These are phyloP conservation scores for Cyberlindnera xylosilytica DNA, from an alignment of 805 yeast species.

Conservation along the genomic window DNA sequence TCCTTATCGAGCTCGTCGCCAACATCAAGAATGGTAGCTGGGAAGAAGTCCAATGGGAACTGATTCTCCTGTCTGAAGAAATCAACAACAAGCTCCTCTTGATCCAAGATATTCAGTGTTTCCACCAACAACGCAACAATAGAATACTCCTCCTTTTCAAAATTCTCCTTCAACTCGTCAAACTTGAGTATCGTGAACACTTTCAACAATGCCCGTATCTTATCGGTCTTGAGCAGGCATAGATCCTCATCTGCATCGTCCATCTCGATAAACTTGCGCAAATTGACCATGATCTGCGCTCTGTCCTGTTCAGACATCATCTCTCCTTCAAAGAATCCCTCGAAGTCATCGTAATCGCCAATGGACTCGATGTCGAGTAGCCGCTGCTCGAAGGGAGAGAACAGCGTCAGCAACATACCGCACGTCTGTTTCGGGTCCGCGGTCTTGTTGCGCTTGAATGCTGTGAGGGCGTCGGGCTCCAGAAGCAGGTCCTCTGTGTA, in stretches of 20 bases:
- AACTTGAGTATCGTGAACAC: constrained; percentile 19
- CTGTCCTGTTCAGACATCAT: constrained; percentile 24
- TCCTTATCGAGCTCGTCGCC: constrained; percentile 23
- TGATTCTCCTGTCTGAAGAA: constrained; percentile 38
- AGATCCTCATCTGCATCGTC: constrained; percentile 22
- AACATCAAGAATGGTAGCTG: constrained; percentile 25
- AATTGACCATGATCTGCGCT: constrained; percentile 21
- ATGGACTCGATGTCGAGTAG: constrained; percentile 6
- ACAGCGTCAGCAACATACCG: constrained; percentile 4
- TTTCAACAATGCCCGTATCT: constrained; percentile 14
- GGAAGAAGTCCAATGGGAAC: constrained; percentile 31
- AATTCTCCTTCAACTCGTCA: constrained; percentile 21
- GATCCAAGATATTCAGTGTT: constrained; percentile 29
- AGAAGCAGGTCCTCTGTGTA: constrained; percentile 16
- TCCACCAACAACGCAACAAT: constrained; percentile 24
- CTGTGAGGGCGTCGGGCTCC: constrained; percentile 16
- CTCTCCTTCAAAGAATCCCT: constrained; percentile 14
- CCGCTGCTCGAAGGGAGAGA: constrained; percentile 14
- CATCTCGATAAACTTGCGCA: constrained; percentile 18
- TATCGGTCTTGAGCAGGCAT: constrained; percentile 5
- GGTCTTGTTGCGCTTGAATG: constrained; percentile 18
- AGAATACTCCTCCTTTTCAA: constrained; percentile 20
- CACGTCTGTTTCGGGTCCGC: constrained; percentile 22
- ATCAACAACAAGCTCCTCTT: constrained; percentile 36
- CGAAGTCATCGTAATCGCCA: constrained; percentile 14